These are phyloP conservation scores for Dactylellina drechsleri DNA, from an alignment of 2,329 filamentous ascomycete species.

Conservation along the genomic window DNA sequence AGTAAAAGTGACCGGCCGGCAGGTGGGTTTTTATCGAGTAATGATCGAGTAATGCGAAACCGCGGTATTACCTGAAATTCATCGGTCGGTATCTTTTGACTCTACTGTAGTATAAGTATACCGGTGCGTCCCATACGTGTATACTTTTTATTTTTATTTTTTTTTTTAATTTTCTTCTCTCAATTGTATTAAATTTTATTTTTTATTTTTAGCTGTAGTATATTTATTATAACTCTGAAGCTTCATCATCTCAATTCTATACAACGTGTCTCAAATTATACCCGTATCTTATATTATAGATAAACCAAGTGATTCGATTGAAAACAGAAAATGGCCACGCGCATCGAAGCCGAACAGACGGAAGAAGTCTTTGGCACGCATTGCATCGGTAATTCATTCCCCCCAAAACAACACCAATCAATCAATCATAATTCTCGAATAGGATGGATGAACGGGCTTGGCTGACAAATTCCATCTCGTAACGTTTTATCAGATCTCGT, in stretches of 20 bases:
- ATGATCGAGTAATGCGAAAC: conserved; percentile 52
- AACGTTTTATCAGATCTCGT: conserved; percentile 66
- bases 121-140: background rate
- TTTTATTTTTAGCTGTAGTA: background rate
- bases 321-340: conserved; percentile 25
- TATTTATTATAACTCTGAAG: too few species aligned
- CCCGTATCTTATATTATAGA: background rate
- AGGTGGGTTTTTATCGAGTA: conserved; percentile 45
- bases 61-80: background rate
- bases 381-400: conserved; percentile 55
- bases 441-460: conserved; percentile 1
- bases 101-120: background rate
- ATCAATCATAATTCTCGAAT: background rate
- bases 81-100: conserved; percentile 15
- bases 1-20: conserved; percentile 18
- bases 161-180: conserved; percentile 2
- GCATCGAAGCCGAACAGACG: conserved; percentile 55
- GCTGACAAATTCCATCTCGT: conserved; percentile 24
- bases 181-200: too few species aligned
- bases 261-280: too few species aligned
- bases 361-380: conserved; percentile 57
- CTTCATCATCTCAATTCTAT: too few species aligned
- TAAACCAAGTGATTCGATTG: background rate
- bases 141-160: background rate
- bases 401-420: background rate